Conservation (phyloP, 2,329 filamentous ascomycete genomes). For the Beauveria brongniartii region DNA sequence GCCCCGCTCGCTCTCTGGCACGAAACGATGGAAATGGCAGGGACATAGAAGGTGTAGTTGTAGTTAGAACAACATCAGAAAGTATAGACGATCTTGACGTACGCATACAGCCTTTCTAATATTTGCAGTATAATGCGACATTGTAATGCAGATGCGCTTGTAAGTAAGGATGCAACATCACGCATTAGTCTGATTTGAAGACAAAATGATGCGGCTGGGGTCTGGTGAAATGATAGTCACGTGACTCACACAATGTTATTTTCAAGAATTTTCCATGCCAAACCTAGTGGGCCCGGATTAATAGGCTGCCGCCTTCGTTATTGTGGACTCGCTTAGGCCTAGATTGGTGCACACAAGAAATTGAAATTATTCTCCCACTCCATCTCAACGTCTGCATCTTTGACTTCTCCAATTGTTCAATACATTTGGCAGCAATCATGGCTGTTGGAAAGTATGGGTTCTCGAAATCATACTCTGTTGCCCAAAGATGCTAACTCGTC, state of each 20-base stretch:
- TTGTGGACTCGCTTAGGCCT: conserved; percentile 29
- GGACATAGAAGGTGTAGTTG: no score
- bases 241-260: conserved; percentile 12
- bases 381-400: conserved; percentile 31
- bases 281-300: conserved; percentile 21
- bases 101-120: no score
- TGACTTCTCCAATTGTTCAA: conserved; percentile 33
- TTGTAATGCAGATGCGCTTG: no score
- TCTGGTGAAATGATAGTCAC: conserved; percentile 10
- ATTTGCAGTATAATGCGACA: no score
- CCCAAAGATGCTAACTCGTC: conserved; percentile 17
- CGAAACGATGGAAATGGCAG: not conserved
- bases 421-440: conserved; percentile 47
- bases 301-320: conserved; percentile 20
- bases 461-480: conserved; percentile 2
- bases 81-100: no score
- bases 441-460: conserved; percentile 51
- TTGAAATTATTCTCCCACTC: conserved; percentile 34
- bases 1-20: not conserved
- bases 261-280: not conserved
- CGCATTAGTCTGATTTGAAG: not conserved
- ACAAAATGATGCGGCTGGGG: not conserved
- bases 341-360: conserved; percentile 31
- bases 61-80: no score
- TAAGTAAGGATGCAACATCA: no score